Base-by-base conservation (phyloP, 306 rosid genomes). In the Bauhinia variegata region DNA sequence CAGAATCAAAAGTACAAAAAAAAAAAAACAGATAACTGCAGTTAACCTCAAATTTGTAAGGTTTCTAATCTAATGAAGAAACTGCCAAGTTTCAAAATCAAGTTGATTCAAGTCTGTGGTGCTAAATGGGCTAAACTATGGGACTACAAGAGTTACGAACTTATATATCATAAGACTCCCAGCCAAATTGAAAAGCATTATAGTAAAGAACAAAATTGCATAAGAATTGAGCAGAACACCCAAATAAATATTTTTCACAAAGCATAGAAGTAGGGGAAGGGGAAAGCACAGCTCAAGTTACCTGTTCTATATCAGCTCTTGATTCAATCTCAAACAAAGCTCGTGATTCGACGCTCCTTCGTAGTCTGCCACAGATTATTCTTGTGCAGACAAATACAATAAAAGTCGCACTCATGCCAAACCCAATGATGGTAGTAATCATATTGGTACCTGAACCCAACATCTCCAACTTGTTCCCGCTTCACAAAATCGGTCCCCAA, bases 341-440 rank as follows among this genome's bases (percentile, higher is more conserved):
- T 52, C 83, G 44, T 41, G 91, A 70, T 49, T 84, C 77, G 7
- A 69, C 23, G 63, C 51, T 37, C 30, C 83, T 67, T 61, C 91
- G 67, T 18, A 89, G 65, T 78, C 98, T 88, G 38, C 91, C 96
- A 79, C 97, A 93, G 54, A 93, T 83, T 70, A 93, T 79, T 88
- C 96, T 89, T n/a, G 98, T 70, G 72, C 98, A 93, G 4, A 93
- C 93, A 76, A 93, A 93, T 17, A 93, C 88, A 56, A 93, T 93
- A 80, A 93, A 93, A 52, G 96, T 86, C 38, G 96, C 95, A 78
- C 98, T 93, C 85, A 93, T 73, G 44, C 95, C 98, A 80, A 93
- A 93, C 47, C 98, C 98, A 74, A 93, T 78, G 17, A 84, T 59
- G 70, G 96, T 86, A 23, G 90, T 93, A 54, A 84, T 64, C 84